Percentiles rank a stretch among this genome's conserved stretches.
These are phyloP conservation scores for Henckelia pumila DNA, from an alignment of 257 asterid species.

Conservation along the genomic window DNA sequence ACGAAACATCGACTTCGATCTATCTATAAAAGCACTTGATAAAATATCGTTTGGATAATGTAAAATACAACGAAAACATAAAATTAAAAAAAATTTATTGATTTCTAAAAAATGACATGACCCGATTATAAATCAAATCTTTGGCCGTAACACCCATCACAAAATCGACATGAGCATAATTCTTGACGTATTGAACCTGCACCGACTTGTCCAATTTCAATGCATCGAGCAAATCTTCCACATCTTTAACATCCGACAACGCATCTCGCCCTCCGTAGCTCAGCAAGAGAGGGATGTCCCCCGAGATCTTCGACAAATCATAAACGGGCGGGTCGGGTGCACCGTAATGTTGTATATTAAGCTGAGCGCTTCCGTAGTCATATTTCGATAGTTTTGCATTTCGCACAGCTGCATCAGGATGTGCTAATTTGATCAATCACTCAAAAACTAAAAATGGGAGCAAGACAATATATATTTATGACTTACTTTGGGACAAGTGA, in stretches of 20 bases:
- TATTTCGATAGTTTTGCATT: conserved; percentile 57
- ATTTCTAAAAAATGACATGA: conserved; percentile 36
- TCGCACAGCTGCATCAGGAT: conserved; percentile 54
- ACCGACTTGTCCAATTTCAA: conserved; percentile 54
- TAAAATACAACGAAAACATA: too few species aligned
- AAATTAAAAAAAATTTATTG: background rate
- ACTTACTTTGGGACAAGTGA: conserved; percentile 89
- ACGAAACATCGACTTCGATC: too few species aligned
- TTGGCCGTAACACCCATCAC: conserved; percentile 69
- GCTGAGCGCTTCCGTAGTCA: conserved; percentile 51
- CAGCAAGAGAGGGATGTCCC: conserved; percentile 63
- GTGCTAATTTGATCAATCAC: background rate
- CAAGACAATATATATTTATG: background rate
- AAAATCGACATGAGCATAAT: conserved; percentile 84
- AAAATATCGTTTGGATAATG: too few species aligned
- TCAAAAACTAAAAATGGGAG: background rate
- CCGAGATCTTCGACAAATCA: conserved; percentile 60
- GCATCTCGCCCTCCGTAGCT: conserved; percentile 89
- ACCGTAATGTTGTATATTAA: conserved; percentile 65
- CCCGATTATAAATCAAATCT: conserved; percentile 62
- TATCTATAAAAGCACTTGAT: too few species aligned
- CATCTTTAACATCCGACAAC: conserved; percentile 65
- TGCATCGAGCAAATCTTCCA: conserved; percentile 48
- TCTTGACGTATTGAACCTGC: conserved; percentile 66
- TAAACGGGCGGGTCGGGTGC: conserved; percentile 55